Conservation (phyloP, 352 stramenopile genomes). For the Blastocystis hominis region DNA sequence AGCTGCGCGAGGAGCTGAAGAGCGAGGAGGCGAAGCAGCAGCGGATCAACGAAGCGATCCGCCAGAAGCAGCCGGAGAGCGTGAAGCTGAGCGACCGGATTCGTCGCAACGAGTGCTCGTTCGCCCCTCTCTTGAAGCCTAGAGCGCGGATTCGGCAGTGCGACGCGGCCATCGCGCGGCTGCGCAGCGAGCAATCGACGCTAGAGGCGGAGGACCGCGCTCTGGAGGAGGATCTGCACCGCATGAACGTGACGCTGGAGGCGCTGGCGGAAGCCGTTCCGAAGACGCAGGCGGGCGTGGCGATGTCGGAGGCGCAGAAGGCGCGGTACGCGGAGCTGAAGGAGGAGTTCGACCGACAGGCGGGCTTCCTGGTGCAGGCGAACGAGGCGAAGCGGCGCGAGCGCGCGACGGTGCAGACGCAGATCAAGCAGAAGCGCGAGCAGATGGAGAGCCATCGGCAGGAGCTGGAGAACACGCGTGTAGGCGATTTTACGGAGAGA, state of each 20-base stretch:
- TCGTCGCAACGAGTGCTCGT: not conserved
- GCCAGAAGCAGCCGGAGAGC: conserved; percentile 63
- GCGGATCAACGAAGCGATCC: conserved; percentile 77
- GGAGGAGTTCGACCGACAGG: conserved; percentile 31
- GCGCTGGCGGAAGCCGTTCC: not conserved
- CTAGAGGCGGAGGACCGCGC: conserved; percentile 62
- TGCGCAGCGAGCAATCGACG: conserved; percentile 43
- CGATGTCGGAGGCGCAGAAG: not conserved
- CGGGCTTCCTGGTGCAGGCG: conserved; percentile 3
- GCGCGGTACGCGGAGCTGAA: conserved; percentile 50
- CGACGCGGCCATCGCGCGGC: not conserved
- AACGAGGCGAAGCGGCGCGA: conserved; percentile 38
- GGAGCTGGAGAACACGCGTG: conserved; percentile 24
- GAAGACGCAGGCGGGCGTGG: not conserved
- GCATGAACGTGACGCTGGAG: conserved; percentile 37
- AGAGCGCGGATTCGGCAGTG: not conserved
- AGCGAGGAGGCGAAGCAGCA: conserved; percentile 76
- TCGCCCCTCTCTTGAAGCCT: not conserved
- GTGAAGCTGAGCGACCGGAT: conserved; percentile 3
- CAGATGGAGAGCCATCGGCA: not conserved
- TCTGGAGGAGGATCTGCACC: conserved; percentile 62
- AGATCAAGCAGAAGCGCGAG: conserved; percentile 33
- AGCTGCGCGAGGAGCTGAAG: conserved; percentile 66
- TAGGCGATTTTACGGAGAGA: not conserved
- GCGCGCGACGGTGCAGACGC: conserved; percentile 21